Base-by-base conservation (phyloP, 768 basidiomycete genomes). In the Trametes meyenii region DNA sequence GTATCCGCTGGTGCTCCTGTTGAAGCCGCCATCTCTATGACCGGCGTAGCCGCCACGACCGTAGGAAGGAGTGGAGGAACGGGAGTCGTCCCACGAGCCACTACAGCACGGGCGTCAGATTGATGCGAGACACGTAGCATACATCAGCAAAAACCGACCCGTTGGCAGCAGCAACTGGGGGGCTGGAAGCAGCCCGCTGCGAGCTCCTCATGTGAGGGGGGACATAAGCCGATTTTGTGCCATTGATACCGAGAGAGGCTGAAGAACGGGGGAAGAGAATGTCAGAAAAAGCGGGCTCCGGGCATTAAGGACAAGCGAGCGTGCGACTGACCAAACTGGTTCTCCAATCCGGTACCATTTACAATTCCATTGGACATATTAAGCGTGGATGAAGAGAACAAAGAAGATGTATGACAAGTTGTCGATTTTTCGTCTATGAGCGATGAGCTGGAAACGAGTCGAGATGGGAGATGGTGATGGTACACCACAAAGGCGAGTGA, bases 281-380 rank as follows among this genome's bases (percentile, higher is more conserved):
- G 48, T 21, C 29, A 45, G 61, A 56, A 56, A 40, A 11, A 54
- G 19, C 51, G 54, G 42, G 33, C 23, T 40, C 45, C 56, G 21
- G 33, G 1, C 55, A 23, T n/a, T 33, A 3, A 43, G 50, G 21
- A 1, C 53, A 23, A 21, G 42, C 52, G 19, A 36, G 58, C 66
- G 55, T 43, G 50, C 56, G 19, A 79, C 85, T 66, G 65, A 90
- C 90, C 83, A 75, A 93, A 89, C 74, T 86, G 82, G 73, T 80
- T 79, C 82, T 92, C 90, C 71, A 92, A 78, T 78, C 83, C 86
- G 75, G 82, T 75, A 71, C 82, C 86, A 78, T 92, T 90, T 89
- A 90, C 85, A 82, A 85, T 85, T 85, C 89, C 90, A 92, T 92
- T 92, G 81, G 89, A 87, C 90, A 92, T 92, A 90, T 88, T 83